Percentiles rank a stretch among this genome's conserved stretches.
These are phyloP conservation scores for Cucurbita maxima DNA, from an alignment of 306 rosid genomes.

Conservation along the genomic window DNA sequence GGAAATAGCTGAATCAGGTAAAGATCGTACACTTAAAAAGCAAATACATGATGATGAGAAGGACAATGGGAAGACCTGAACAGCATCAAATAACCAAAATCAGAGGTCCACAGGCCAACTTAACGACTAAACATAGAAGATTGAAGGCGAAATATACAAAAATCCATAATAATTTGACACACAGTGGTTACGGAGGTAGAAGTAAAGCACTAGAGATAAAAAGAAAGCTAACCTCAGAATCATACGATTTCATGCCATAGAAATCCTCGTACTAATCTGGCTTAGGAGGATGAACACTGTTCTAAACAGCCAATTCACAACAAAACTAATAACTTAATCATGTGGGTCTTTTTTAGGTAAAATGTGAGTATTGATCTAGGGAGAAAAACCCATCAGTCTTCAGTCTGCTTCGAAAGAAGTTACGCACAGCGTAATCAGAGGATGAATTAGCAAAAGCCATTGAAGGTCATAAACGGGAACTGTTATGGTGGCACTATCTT, in stretches of 20 bases:
- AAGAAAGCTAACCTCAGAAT: constrained; percentile 37
- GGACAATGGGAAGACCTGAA: background rate
- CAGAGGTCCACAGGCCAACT: background rate
- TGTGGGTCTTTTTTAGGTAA: background rate
- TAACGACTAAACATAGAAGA: background rate
- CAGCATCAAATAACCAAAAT: background rate
- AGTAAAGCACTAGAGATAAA: background rate
- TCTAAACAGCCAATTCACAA: constrained; percentile 28
- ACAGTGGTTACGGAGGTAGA: background rate
- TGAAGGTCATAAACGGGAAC: constrained; percentile 23
- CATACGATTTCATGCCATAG: constrained; percentile 36
- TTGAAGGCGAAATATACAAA: background rate
- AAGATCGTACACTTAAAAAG: background rate
- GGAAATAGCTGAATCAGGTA: background rate
- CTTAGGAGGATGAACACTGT: constrained; percentile 48
- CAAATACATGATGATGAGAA: background rate
- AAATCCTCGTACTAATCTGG: constrained; percentile 83
- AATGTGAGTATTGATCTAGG: background rate
- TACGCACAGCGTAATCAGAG: constrained; percentile 38
- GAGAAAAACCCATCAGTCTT: background rate
- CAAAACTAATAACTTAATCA: background rate
- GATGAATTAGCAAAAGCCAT: constrained; percentile 24
- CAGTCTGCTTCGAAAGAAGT: background rate
- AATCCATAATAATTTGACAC: background rate
- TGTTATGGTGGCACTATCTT: too few species aligned